Evolutionary conservation across 2,329 filamentous ascomycete genomes (phyloP).

Genomic region (Cadophora luteo-olivacea): DNA sequence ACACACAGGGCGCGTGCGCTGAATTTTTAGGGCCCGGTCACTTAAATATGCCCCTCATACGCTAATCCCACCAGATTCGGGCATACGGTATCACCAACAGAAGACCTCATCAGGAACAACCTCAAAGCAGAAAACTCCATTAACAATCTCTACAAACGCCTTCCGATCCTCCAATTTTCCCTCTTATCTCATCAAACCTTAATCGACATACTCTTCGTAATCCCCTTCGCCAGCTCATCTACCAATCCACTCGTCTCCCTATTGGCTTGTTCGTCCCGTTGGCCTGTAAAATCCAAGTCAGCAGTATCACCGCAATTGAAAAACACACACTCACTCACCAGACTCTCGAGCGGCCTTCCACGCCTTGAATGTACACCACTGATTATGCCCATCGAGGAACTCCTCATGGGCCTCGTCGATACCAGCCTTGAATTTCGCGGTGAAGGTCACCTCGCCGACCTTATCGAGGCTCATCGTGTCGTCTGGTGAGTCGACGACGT

Average conservation of each 20-base stretch:
- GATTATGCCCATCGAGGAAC: constrained; percentile 23
- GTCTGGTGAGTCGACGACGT: constrained; percentile 27
- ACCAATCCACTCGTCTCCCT: constrained; percentile 26
- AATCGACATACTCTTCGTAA: constrained; percentile 29
- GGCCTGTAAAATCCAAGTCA: constrained; percentile 19
- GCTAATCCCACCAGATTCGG: too few relatives aligned
- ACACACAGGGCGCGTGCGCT: too few relatives aligned
- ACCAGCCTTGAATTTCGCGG: constrained; percentile 28
- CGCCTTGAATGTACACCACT: constrained; percentile 31
- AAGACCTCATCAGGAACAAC: too few relatives aligned
- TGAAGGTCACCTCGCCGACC: constrained; percentile 28
- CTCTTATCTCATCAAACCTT: constrained; percentile 20
- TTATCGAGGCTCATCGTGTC: constrained; percentile 29
- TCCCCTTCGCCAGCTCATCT: constrained; percentile 26
- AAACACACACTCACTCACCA: constrained; percentile 29
- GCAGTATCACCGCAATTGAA: not conserved
- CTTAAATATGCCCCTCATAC: too few relatives aligned
- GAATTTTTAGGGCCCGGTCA: too few relatives aligned
- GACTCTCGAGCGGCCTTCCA: constrained; percentile 29
- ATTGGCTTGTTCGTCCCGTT: constrained; percentile 27
- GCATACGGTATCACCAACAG: too few relatives aligned
- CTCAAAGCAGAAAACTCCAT: not conserved
- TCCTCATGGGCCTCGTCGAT: constrained; percentile 32
- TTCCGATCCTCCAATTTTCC: not conserved
- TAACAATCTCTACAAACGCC: not conserved